Conservation (phyloP, 805 yeast genomes). For the Sugiyamaella qingdaonensis region DNA sequence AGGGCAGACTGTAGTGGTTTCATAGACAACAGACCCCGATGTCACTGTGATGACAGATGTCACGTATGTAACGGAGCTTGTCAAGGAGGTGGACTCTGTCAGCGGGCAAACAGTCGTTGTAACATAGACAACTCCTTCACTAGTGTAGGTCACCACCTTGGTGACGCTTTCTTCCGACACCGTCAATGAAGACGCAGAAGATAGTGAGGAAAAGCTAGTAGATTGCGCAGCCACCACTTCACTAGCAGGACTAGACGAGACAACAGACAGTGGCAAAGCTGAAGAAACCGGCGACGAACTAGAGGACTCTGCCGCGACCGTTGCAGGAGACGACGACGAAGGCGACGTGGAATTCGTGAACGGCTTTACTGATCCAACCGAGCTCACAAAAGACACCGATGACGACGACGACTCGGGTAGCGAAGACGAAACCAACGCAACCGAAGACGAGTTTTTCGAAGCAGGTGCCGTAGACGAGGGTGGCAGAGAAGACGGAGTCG, state of each 20-base stretch:
- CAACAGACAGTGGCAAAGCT: neutral
- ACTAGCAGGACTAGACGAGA: neutral
- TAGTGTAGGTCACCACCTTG: constrained; percentile 7
- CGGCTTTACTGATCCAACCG: neutral
- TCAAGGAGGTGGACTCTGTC: constrained; percentile 1
- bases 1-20: constrained; percentile 17
- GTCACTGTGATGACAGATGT: constrained; percentile 8
- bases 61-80: neutral
- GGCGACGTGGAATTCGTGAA: neutral
- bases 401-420: neutral
- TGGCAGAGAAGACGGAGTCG: neutral
- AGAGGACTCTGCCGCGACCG: neutral
- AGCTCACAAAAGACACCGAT: neutral
- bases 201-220: neutral
- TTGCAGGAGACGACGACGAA: neutral
- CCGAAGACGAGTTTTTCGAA: too few species aligned
- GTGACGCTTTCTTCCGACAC: neutral
- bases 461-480: neutral
- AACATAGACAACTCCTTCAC: constrained; percentile 3
- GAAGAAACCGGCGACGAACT: neutral
- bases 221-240: neutral
- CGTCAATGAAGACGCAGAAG: neutral
- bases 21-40: constrained; percentile 10
- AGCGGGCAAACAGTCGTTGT: constrained; percentile 15
- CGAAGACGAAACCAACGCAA: too few species aligned